Percentiles rank a stretch among this genome's conserved stretches.
Conservation (phyloP, 257 asterid genomes). For the Perilla frutescens region DNA sequence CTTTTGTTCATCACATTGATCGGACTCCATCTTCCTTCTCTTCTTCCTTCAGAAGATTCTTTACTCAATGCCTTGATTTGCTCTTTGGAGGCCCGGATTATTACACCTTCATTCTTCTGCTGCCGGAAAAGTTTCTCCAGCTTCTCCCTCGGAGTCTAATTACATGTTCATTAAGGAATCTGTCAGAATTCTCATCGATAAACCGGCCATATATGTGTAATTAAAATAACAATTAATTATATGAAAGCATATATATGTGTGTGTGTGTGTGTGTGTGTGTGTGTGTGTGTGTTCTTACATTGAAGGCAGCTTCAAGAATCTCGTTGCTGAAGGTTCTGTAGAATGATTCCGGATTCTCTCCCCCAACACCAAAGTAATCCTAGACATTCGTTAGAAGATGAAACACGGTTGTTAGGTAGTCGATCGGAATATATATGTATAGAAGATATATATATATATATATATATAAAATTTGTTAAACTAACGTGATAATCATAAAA, state of each 20-base stretch:
- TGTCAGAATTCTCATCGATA: background rate
- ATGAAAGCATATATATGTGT: too few species aligned
- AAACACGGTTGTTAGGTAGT: too few species aligned
- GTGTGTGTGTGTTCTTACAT: constrained; percentile 33
- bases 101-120: constrained; percentile 44
- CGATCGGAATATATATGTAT: too few species aligned
- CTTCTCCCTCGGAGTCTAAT: constrained; percentile 40
- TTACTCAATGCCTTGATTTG: constrained; percentile 52
- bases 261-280: too few species aligned
- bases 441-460: too few species aligned
- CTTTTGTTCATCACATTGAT: constrained; percentile 38
- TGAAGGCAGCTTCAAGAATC: constrained; percentile 54
- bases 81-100: constrained; percentile 46
- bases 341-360: constrained; percentile 47
- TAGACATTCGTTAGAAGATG: background rate
- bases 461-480: too few species aligned
- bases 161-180: background rate
- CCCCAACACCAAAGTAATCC: constrained; percentile 57
- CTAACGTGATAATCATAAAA: too few species aligned
- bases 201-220: background rate
- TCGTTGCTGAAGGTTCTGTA: constrained; percentile 54
- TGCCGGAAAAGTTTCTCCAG: constrained; percentile 41
- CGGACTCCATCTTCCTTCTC: constrained; percentile 37
- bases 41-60: constrained; percentile 25
- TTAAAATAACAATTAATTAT: too few species aligned